These are phyloP conservation scores for Xylariaceae sp. DNA, from an alignment of 2,329 filamentous ascomycete genomes.

Conservation along the genomic window DNA sequence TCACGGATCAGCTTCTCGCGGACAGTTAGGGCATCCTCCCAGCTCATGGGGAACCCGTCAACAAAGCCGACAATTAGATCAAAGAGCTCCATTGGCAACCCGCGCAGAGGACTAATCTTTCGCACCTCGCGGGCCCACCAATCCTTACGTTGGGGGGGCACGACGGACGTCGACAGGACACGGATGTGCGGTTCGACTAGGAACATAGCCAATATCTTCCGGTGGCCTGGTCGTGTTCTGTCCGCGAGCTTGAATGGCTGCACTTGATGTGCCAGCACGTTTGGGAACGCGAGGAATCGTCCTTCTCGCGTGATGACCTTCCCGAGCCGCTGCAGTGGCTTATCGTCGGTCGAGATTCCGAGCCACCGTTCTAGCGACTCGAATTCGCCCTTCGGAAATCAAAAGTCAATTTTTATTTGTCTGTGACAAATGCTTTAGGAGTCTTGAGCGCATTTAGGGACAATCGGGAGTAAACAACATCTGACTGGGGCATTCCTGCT, in stretches of 20 bases:
- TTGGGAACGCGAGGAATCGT: conserved; percentile 63
- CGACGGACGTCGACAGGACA: conserved; percentile 52
- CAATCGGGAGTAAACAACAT: too few relatives aligned
- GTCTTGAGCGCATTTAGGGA: too few relatives aligned
- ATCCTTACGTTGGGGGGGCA: conserved; percentile 47
- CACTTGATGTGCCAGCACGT: conserved; percentile 57
- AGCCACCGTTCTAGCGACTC: conserved; percentile 44
- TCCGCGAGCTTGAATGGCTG: conserved; percentile 57
- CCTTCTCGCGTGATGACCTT: conserved; percentile 52
- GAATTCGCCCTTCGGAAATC: too few relatives aligned
- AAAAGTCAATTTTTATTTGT: too few relatives aligned
- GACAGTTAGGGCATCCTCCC: conserved; percentile 31
- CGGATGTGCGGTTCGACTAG: conserved; percentile 61
- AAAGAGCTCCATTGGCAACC: conserved; percentile 42
- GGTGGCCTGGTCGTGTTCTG: conserved; percentile 56
- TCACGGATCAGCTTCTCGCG: conserved; percentile 35
- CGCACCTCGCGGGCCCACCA: conserved; percentile 42
- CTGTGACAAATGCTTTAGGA: too few relatives aligned
- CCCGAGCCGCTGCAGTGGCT: conserved; percentile 53
- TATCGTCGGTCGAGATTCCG: conserved; percentile 42
- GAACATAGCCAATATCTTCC: conserved; percentile 63
- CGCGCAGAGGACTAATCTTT: conserved; percentile 38
- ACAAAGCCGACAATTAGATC: conserved; percentile 32
- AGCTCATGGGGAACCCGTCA: conserved; percentile 35
- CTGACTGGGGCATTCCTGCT: too few relatives aligned